Evolutionary conservation across 257 asterid species (phyloP), one percentile per base, ranked within the genome.

Genomic region (Capsicum chinense): DNA sequence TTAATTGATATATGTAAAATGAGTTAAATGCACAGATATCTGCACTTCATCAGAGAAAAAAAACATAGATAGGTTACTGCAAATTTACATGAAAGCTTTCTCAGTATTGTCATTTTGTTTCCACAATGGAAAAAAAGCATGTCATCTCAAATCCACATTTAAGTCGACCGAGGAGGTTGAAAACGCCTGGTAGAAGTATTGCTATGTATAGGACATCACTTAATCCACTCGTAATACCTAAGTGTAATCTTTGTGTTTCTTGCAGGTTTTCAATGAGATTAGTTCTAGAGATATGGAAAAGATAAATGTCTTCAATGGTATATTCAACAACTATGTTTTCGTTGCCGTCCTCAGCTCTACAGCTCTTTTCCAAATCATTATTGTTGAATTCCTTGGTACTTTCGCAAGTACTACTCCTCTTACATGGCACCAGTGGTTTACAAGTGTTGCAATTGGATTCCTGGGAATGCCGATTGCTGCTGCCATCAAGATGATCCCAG

Each of bases 401-500:
- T 95, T 95, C 79, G 99, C 99, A 82, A 93, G 87, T 91, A 95
- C 99, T 8, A 79, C 71, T 85, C 97, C 95, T 79, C 98, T 95
- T 60, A 92, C 98, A 33, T 88, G 87, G 92, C 91, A 90, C 84
- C 97, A 95, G 56, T 95, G 99, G 99, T 83, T 84, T 17, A 89
- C 90, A 4, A 91, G 95, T 84, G 80, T 95, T 69, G 81, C 89
- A 85, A 83, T 95, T 4, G 99, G 99, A n/a, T 91, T 94, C 89
- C 88, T 95, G 58, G 95, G 97, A 56, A 93, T 95, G 99, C 99
- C 98, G n/a, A 88, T 95, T 80, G 97, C 99, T 69, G 99, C 98
- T 88, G 94, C 90, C 64, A 67, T 93, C 13, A 95, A 95, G 95
- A 88, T 94, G 97, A 91, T 94, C 84, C 99, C 97, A 5, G 97